Conservation (phyloP, 2,329 filamentous ascomycete genomes). For the Gaeumannomyces sp. region DNA sequence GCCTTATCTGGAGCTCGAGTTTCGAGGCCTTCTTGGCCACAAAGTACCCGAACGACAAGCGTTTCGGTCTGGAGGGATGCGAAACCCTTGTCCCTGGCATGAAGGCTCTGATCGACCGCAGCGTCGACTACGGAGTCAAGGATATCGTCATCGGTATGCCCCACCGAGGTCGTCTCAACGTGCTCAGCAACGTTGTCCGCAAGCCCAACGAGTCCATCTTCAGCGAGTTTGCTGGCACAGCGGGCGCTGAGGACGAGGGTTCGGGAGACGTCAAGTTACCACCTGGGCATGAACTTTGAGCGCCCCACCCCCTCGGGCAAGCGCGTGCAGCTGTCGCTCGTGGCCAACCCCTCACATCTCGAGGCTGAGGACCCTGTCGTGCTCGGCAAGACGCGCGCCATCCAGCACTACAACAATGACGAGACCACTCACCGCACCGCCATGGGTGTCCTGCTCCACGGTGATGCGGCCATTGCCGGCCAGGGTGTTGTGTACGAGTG, state of each 20-base stretch:
- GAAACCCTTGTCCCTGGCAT: slow-evolving; percentile 96
- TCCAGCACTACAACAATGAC: slow-evolving; percentile 98
- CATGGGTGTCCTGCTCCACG: slow-evolving; percentile 94
- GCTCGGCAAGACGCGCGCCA: slow-evolving; percentile 92
- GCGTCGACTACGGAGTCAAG: slow-evolving; percentile 96
- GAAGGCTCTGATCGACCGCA: slow-evolving; percentile 98
- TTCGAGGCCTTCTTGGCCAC: slow-evolving; percentile 94
- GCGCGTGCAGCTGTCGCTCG: slow-evolving; percentile 96
- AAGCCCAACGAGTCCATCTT: slow-evolving; percentile 99
- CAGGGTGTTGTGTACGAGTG: slow-evolving; percentile 99
- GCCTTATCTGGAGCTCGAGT: slow-evolving; percentile 96
- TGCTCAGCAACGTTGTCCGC: slow-evolving; percentile 95
- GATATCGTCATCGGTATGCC: slow-evolving; percentile 99
- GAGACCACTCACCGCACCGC: slow-evolving; percentile 82
- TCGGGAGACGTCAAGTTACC: slow-evolving; percentile 99
- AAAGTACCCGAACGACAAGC: slow-evolving; percentile 99
- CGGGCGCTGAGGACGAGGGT: slow-evolving; percentile 86
- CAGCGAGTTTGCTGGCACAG: slow-evolving; percentile 88
- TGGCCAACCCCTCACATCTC: slow-evolving; percentile 96
- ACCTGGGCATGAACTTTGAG: slow-evolving; percentile 99
- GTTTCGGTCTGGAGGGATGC: slow-evolving; percentile 95
- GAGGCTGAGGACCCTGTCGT: slow-evolving; percentile 98
- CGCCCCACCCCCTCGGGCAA: slow-evolving; percentile 96
- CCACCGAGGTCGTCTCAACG: slow-evolving; percentile 95
- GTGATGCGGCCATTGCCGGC: slow-evolving; percentile 92